Conservation (phyloP, 2,329 filamentous ascomycete genomes). For the Diaporthe aspalathi region DNA sequence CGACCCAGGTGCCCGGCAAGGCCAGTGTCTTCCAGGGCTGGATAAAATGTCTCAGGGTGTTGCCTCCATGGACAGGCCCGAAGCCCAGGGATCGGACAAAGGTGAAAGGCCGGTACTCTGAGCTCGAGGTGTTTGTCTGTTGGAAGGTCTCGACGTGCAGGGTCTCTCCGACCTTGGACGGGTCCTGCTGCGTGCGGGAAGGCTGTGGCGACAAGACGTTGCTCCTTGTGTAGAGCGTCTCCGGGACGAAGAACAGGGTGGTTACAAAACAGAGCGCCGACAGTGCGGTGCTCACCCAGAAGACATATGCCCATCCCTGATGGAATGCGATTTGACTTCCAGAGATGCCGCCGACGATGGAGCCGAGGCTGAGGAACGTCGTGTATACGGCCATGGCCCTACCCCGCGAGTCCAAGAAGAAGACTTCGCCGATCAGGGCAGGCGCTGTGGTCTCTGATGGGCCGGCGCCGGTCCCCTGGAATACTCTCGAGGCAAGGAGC, state of each 20-base stretch:
- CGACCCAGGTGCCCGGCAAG: constrained; percentile 51
- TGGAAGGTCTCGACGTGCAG: neutral
- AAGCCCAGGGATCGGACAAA: constrained; percentile 9
- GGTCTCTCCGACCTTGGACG: constrained; percentile 10
- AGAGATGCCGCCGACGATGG: constrained; percentile 49
- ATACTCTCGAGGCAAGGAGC: constrained; percentile 46
- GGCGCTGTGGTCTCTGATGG: constrained; percentile 51
- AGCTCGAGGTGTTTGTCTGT: neutral
- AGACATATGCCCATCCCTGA: constrained; percentile 9
- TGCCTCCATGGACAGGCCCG: constrained; percentile 28
- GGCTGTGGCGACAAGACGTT: constrained; percentile 6
- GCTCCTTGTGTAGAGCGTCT: constrained; percentile 9
- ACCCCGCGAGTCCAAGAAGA: constrained; percentile 51
- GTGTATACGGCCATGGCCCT: constrained; percentile 53
- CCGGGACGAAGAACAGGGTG: neutral
- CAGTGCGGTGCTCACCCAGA: constrained; percentile 10
- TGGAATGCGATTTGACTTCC: constrained; percentile 40
- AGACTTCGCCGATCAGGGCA: constrained; percentile 50
- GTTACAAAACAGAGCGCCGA: neutral
- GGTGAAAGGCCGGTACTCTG: neutral
- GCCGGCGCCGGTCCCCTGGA: constrained; percentile 50
- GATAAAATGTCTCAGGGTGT: constrained; percentile 41
- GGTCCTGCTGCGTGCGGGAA: neutral
- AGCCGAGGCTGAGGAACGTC: constrained; percentile 47
- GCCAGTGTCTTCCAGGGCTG: constrained; percentile 47